Evolutionary conservation across 1,139 yeast species (phyloP).

Genomic region (Yamadazyma siamensis): DNA sequence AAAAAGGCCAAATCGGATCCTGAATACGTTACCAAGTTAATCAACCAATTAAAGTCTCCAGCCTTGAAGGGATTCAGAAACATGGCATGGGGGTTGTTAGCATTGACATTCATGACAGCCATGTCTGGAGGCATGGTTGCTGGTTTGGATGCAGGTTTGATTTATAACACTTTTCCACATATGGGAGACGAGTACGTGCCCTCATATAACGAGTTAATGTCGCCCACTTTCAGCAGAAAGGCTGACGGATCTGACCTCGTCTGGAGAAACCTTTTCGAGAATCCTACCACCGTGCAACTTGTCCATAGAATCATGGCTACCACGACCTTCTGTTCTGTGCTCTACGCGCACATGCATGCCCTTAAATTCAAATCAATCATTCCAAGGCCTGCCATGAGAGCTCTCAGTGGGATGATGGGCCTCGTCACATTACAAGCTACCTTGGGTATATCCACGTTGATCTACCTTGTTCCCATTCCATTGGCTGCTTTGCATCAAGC

Average conservation of each 20-base stretch:
- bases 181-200: slow-evolving; percentile 89
- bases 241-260: slow-evolving; percentile 68
- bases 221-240: slow-evolving; percentile 66
- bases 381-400: slow-evolving; percentile 52
- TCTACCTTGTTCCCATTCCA: slow-evolving; percentile 88
- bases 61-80: slow-evolving; percentile 55
- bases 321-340: slow-evolving; percentile 69
- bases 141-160: slow-evolving; percentile 95
- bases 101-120: slow-evolving; percentile 78
- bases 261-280: slow-evolving; percentile 93
- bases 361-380: slow-evolving; percentile 53
- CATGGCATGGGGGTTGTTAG: slow-evolving; percentile 53
- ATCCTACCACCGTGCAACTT: slow-evolving; percentile 94
- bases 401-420: slow-evolving; percentile 73
- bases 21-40: slow-evolving; percentile 46
- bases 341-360: slow-evolving; percentile 64
- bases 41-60: slow-evolving; percentile 52
- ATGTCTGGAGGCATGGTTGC: slow-evolving; percentile 99
- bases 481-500: slow-evolving; percentile 97
- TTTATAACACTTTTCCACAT: slow-evolving; percentile 93
- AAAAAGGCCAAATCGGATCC: slow-evolving; percentile 48
- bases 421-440: slow-evolving; percentile 78
- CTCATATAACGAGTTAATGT: slow-evolving; percentile 67
- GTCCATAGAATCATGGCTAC: slow-evolving; percentile 86
- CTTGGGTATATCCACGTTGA: slow-evolving; percentile 79